Percentiles rank a stretch among this genome's conserved stretches.
These are phyloP conservation scores for Tulasnella calospora DNA, from an alignment of 768 basidiomycete species.

Conservation along the genomic window DNA sequence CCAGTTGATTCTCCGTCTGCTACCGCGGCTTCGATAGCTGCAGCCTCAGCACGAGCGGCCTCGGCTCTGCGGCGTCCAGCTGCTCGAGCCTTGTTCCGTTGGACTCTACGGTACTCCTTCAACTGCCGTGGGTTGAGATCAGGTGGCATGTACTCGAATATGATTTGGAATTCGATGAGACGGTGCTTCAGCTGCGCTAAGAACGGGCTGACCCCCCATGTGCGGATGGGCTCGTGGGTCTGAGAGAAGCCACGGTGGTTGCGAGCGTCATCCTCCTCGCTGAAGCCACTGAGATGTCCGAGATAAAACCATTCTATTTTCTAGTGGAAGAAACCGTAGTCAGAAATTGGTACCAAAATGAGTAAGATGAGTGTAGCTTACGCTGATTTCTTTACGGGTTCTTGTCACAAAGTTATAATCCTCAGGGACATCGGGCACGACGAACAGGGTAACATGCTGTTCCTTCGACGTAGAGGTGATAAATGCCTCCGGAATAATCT, in stretches of 20 bases:
- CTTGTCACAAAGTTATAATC: conserved; percentile 85
- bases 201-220: conserved; percentile 24
- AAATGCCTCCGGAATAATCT: conserved; percentile 60
- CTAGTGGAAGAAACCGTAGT: conserved; percentile 40
- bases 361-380: conserved; percentile 42
- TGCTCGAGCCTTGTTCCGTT: conserved; percentile 9
- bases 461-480: conserved; percentile 85
- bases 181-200: conserved; percentile 16
- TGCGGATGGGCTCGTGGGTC: conserved; percentile 9
- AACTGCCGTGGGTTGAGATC: conserved; percentile 14
- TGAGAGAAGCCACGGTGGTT: neutral
- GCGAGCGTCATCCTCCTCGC: conserved; percentile 30
- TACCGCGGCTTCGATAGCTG: conserved; percentile 9
- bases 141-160: conserved; percentile 19
- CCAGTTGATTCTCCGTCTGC: conserved; percentile 21
- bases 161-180: conserved; percentile 19
- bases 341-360: neutral
- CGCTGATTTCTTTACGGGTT: conserved; percentile 97
- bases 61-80: neutral
- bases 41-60: neutral
- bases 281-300: conserved; percentile 90
- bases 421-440: conserved; percentile 84
- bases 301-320: conserved; percentile 96
- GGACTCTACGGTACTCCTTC: conserved; percentile 8
- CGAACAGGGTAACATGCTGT: conserved; percentile 82